Conservation (phyloP, 2,329 filamentous ascomycete species). For the Pleurostoma richardsiae region DNA sequence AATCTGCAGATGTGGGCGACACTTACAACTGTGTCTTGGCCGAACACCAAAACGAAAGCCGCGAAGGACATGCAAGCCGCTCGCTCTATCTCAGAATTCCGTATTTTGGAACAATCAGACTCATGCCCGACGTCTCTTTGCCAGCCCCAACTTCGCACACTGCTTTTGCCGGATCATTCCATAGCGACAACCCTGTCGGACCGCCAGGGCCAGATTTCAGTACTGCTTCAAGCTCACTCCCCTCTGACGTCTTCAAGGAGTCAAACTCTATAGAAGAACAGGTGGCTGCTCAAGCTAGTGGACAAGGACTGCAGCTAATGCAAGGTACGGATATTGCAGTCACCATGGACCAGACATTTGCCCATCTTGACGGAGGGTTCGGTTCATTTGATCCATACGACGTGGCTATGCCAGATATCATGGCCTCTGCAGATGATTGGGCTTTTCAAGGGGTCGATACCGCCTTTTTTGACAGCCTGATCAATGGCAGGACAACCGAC, state of each 20-base stretch:
- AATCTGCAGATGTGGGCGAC: conserved; percentile 10
- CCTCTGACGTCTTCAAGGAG: neutral
- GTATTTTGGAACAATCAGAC: conserved; percentile 22
- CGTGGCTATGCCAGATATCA: conserved; percentile 5
- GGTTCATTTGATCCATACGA: neutral
- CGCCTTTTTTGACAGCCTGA: conserved; percentile 15
- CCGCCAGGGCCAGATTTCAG: conserved; percentile 4
- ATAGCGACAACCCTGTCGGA: conserved; percentile 8
- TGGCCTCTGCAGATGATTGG: conserved; percentile 16
- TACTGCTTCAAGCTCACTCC: neutral
- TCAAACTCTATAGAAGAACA: neutral
- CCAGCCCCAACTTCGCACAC: neutral
- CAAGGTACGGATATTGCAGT: neutral
- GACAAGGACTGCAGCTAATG: neutral
- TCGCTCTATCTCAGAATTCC: conserved; percentile 12
- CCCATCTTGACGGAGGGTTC: too few species aligned
- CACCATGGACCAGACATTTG: neutral
- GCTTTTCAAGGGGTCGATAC: conserved; percentile 18
- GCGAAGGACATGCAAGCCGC: conserved; percentile 1
- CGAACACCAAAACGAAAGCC: conserved; percentile 1
- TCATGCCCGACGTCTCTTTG: conserved; percentile 12
- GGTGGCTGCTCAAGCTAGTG: neutral
- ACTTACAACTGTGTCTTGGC: conserved; percentile 1
- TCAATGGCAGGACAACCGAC: neutral
- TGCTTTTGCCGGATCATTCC: neutral